Base-by-base conservation (phyloP, 352 stramenopile species). In the Phytophthora macrochlamydospora region DNA sequence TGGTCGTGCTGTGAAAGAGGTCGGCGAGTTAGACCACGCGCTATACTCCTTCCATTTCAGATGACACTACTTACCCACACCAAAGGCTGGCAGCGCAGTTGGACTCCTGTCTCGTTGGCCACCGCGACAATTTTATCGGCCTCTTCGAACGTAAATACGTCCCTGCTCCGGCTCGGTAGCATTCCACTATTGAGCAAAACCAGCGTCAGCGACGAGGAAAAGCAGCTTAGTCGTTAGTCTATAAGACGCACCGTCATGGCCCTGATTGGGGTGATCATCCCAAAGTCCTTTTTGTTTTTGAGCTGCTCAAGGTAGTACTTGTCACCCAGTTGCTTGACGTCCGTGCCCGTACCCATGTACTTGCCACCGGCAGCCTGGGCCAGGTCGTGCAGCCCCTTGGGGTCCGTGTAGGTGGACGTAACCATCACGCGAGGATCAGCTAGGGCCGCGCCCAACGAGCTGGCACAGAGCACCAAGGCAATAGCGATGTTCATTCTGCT, bases 91-190 rank as follows among this genome's bases (percentile, higher is more conserved):
- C 71, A 78, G 43, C 61, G 70, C 30, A 78, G 45, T 56, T 59
- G 63, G 37, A 55, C 50, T 65, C 70, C 70, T 44, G 70, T 62
- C 52, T 62, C 54, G 33, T 71, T 72, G 42, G 62, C 70, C 30
- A 67, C 62, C 42, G 61, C 53, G 13, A 78, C 66, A 7, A 78
- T 65, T 58, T 64, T 66, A 31, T 78, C 66, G 28, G 61, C 70
- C 40, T 69, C 54, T 4, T 67, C 65, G 35, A 65, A 78, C 58
- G 48, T 64, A 49, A 78, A 78, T 24, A 63, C 55, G 14, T n/a
- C 59, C 59, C 30, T 65, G 62, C 31, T 61, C 62, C 12, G 51
- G 45, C 38, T 78, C 66, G 18, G 62, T 75, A 7, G 57, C 62
- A 49, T 67, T 52, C 60, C 60, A 67, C 52, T 67, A 42, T 32